A percentile compares a stretch with the other conserved stretches of the same genome.
Conservation (phyloP, 352 stramenopile genomes). For the Globisporangium barbulae region DNA sequence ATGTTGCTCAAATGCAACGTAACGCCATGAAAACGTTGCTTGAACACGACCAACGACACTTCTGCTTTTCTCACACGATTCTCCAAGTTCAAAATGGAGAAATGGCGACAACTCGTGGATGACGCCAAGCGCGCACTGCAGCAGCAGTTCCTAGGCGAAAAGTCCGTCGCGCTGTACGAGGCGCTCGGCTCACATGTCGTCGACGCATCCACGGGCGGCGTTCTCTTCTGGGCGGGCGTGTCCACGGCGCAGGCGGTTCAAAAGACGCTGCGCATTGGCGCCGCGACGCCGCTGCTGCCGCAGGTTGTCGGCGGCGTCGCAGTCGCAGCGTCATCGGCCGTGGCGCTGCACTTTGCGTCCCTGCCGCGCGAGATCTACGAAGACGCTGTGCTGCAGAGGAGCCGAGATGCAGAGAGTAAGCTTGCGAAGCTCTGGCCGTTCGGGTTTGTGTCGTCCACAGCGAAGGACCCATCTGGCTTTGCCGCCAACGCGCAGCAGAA, state of each 20-base stretch:
- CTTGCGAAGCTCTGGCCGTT: conserved; percentile 16
- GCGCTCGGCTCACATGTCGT: conserved; percentile 32
- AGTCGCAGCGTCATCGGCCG: conserved; percentile 45
- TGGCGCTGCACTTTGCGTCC: conserved; percentile 48
- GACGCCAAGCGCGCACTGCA: conserved; percentile 23
- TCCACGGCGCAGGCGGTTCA: conserved; percentile 45
- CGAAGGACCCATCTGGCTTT: not conserved
- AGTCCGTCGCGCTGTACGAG: conserved; percentile 41
- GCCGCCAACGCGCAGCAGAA: conserved; percentile 17
- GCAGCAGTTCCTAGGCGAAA: conserved; percentile 33
- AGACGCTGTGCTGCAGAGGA: conserved; percentile 21
- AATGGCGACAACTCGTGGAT: conserved; percentile 13
- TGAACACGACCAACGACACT: not conserved
- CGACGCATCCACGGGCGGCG: conserved; percentile 48
- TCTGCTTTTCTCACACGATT: not conserved
- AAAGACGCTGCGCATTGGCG: conserved; percentile 40
- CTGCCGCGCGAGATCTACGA: conserved; percentile 43
- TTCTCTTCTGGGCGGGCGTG: conserved; percentile 44
- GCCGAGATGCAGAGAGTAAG: conserved; percentile 5
- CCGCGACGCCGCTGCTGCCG: conserved; percentile 42
- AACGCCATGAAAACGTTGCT: not conserved
- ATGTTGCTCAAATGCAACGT: not conserved
- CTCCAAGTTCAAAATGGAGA: conserved; percentile 10
- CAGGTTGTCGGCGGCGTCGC: conserved; percentile 33
- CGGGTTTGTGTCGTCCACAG: not conserved